A percentile compares a stretch with the other conserved stretches of the same genome.
Evolutionary conservation across 495 filamentous ascomycete species (phyloP).

Genomic region (Annulohypoxylon moriforme): DNA sequence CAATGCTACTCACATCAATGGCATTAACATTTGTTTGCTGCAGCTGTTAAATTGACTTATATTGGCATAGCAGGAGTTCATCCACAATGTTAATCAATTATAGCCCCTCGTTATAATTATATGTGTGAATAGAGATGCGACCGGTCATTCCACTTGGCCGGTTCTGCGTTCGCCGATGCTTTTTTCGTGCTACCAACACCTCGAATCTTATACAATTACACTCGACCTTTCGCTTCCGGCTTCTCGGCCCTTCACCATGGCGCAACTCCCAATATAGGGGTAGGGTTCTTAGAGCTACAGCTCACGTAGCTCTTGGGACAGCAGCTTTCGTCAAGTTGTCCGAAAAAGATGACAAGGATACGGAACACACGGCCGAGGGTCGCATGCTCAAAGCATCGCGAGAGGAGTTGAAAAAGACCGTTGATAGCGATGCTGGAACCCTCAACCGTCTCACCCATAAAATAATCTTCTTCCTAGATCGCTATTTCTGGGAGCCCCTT

Average conservation of each 20-base stretch:
- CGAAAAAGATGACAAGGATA: constrained; percentile 68
- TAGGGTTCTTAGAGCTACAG: constrained; percentile 59
- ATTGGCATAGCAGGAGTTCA: neutral
- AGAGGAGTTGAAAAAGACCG: constrained; percentile 74
- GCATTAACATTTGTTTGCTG: constrained; percentile 3
- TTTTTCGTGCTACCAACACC: constrained; percentile 27
- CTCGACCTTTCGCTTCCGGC: constrained; percentile 30
- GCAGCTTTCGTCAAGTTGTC: constrained; percentile 77
- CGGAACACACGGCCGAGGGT: constrained; percentile 77
- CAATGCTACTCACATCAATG: neutral
- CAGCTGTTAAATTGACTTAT: neutral
- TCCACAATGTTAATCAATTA: constrained; percentile 34
- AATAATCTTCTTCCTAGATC: constrained; percentile 71
- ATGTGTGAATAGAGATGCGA: constrained; percentile 42
- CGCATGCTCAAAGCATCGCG: constrained; percentile 87
- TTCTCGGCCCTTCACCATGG: constrained; percentile 3
- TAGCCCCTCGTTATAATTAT: constrained; percentile 14
- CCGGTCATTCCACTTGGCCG: constrained; percentile 42
- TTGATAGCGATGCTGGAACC: constrained; percentile 69
- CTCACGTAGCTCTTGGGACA: constrained; percentile 62
- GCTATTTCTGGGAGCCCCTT: constrained; percentile 85
- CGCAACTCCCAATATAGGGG: constrained; percentile 8
- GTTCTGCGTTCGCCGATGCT: constrained; percentile 42
- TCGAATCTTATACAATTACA: constrained; percentile 32
- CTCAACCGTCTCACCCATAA: constrained; percentile 64